Evolutionary conservation across 129 eudicot species (phyloP), one percentile per base, ranked within the genome.

Genomic region (Ambrosia artemisiifolia): DNA sequence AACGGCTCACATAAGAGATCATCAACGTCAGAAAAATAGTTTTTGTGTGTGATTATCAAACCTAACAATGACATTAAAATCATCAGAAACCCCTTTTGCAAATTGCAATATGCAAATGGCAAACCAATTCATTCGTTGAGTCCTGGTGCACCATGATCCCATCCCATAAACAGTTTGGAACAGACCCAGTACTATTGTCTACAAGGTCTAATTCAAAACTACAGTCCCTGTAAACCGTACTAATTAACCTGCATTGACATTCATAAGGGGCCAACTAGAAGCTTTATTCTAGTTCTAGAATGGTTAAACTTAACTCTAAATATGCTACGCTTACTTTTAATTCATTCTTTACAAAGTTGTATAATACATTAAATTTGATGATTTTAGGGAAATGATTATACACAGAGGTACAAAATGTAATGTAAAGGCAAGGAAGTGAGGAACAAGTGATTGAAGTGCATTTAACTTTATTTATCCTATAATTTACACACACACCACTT

Each of bases 1-100:
- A n/a, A n/a, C n/a, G n/a, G n/a, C n/a, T n/a, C n/a, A n/a, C n/a
- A n/a, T n/a, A n/a, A n/a, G n/a, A n/a, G n/a, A n/a, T n/a, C n/a
- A n/a, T n/a, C n/a, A n/a, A n/a, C n/a, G n/a, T 84, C 86, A 44
- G 47, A n/a, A 56, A 14, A 0, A 2, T 20, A 24, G 36, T 57
- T 28, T 50, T 50, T 57, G 16, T 57, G 64, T 5, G 36, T 9
- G 12, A n/a, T n/a, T n/a, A n/a, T n/a, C n/a, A n/a, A n/a, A n/a
- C n/a, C n/a, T n/a, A n/a, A n/a, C n/a, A n/a, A n/a, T n/a, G n/a
- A n/a, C n/a, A 63, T 63, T 36, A 19, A 30, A 46, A 40, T 11
- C 49, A 46, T 1, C 63, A 43, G 4, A 44, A 19, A 18, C 40
- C 33, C 34, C 16, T 50, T 67, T 10, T 14, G 32, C 68, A n/a